phyloP scores from a whole-genome alignment of 225 moss, liverwort and hornwort genomes.

The Straminergon stramineum region DNA sequence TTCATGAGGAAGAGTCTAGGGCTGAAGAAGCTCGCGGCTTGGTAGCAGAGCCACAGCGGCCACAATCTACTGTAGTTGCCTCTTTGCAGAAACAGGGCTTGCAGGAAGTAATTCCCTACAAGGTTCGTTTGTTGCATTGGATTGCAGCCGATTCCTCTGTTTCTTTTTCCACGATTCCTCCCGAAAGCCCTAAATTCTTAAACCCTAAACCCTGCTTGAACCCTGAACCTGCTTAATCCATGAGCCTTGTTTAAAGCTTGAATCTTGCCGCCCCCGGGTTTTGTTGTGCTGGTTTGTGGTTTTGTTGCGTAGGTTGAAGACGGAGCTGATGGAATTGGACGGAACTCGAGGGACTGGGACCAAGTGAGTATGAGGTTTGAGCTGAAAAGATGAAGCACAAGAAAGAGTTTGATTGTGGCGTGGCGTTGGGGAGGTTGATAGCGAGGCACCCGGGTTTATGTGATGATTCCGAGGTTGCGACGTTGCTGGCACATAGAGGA shows the following conservation, averaged over 20 bases:
- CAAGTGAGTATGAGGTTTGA: background rate
- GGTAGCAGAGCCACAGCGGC: background rate
- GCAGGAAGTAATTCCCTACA: background rate
- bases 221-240: background rate
- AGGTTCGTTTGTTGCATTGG: background rate
- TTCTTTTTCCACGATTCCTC: background rate
- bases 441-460: constrained; percentile 45
- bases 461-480: constrained; percentile 25
- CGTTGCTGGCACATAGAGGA: constrained; percentile 17
- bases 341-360: background rate
- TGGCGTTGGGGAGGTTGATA: constrained; percentile 51
- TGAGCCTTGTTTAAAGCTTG: background rate
- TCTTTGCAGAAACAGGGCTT: background rate
- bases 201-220: background rate
- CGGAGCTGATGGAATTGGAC: background rate
- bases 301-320: background rate
- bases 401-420: constrained; percentile 40
- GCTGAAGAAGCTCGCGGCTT: background rate
- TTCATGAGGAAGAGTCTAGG: background rate
- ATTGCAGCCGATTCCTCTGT: background rate
- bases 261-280: background rate
- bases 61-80: background rate
- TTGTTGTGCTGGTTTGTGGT: background rate
- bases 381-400: constrained; percentile 45
- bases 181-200: background rate